phyloP scores from a whole-genome alignment of 768 basidiomycete species.

The Tricholoma flavovirens region DNA sequence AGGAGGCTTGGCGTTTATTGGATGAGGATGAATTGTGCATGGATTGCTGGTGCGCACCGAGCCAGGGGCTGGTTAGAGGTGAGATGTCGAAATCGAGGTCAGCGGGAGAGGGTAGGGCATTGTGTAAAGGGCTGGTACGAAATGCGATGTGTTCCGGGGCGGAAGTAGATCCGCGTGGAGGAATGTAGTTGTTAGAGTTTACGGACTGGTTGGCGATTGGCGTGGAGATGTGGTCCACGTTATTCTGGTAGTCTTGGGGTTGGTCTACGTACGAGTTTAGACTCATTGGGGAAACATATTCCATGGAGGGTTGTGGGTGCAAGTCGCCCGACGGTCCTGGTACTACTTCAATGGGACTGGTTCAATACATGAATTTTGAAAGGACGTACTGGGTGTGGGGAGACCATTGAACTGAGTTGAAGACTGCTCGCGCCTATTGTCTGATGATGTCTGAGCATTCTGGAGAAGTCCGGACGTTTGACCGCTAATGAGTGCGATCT shows the following conservation, averaged over 20 bases:
- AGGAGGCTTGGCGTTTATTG: constrained; percentile 54
- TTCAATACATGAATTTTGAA: not conserved
- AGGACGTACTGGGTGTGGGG: constrained; percentile 58
- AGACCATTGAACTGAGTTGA: constrained; percentile 40
- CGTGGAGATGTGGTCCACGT: constrained; percentile 17
- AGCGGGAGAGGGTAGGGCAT: constrained; percentile 34
- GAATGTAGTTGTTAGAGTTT: constrained; percentile 12
- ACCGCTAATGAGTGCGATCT: constrained; percentile 34
- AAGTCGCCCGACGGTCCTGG: constrained; percentile 63
- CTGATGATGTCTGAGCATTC: constrained; percentile 24
- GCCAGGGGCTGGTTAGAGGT: constrained; percentile 77
- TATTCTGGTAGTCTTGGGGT: constrained; percentile 16
- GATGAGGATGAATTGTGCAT: constrained; percentile 11
- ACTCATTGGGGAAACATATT: constrained; percentile 60
- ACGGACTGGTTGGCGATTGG: constrained; percentile 16
- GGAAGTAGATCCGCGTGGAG: constrained; percentile 40
- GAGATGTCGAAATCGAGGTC: constrained; percentile 73
- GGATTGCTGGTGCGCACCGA: constrained; percentile 49
- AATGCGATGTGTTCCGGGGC: constrained; percentile 77
- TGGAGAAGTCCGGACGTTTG: not conserved
- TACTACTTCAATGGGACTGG: constrained; percentile 1
- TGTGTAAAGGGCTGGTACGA: constrained; percentile 31
- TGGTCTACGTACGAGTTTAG: constrained; percentile 33
- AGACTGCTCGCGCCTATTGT: constrained; percentile 23
- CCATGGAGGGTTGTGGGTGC: constrained; percentile 50